Conservation (phyloP, 1,284 basidiomycete species). For the Rugosomyces carneus region DNA sequence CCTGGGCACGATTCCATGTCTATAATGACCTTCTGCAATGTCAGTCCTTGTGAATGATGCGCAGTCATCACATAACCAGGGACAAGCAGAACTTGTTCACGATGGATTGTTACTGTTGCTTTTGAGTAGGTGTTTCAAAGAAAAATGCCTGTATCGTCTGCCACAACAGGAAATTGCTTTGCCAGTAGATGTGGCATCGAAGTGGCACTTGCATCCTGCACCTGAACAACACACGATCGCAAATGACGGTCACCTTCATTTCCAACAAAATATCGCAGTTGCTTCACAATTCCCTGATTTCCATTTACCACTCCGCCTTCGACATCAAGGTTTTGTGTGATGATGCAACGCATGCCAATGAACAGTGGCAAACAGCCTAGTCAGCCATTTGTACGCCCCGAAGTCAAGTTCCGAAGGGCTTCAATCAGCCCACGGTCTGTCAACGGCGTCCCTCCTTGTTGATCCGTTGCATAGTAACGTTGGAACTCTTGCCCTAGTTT, state of each 20-base stretch:
- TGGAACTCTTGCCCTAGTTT: constrained; percentile 17
- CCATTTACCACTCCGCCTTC: constrained; percentile 30
- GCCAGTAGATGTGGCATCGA: constrained; percentile 14
- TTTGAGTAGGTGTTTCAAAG: constrained; percentile 19
- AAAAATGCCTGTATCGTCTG: constrained; percentile 17
- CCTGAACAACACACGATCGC: constrained; percentile 19
- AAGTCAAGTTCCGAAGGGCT: constrained; percentile 18
- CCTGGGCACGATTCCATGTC: constrained; percentile 5
- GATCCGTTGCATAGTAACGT: constrained; percentile 25
- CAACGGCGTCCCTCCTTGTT: constrained; percentile 5
- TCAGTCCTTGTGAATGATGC: constrained; percentile 20
- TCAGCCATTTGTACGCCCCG: constrained; percentile 20
- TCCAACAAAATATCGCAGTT: constrained; percentile 19
- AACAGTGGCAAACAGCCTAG: constrained; percentile 24
- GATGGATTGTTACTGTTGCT: constrained; percentile 14
- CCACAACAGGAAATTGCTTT: constrained; percentile 15
- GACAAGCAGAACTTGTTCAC: constrained; percentile 24
- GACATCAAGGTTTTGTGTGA: constrained; percentile 28
- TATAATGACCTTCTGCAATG: constrained; percentile 4
- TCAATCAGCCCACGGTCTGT: constrained; percentile 12
- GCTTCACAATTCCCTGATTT: constrained; percentile 20
- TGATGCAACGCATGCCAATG: constrained; percentile 31
- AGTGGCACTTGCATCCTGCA: neutral
- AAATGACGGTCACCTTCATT: constrained; percentile 17
- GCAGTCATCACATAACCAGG: constrained; percentile 29